Conservation (phyloP, 2,329 filamentous ascomycete species). For the Fusarium equiseti region DNA sequence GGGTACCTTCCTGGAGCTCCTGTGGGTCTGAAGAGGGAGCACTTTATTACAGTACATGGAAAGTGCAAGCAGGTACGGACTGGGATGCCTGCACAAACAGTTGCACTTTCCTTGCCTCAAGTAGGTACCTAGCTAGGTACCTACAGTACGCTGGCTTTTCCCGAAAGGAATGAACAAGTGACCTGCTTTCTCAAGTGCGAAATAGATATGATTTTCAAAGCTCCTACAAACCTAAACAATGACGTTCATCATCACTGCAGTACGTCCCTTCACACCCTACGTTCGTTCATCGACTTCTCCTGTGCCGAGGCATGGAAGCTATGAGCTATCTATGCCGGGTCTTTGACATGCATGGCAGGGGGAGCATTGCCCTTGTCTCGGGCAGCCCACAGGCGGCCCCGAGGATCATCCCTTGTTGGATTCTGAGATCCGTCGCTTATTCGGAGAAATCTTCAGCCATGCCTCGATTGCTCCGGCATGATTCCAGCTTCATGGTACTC, state of each 20-base stretch:
- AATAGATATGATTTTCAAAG: not conserved
- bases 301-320: not conserved
- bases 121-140: not conserved
- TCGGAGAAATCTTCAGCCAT: slow-evolving; percentile 44
- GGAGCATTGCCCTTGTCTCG: slow-evolving; percentile 23
- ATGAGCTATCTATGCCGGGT: slow-evolving; percentile 7
- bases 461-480: slow-evolving; percentile 29
- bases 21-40: slow-evolving; percentile 3
- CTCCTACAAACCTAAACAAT: not conserved
- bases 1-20: not conserved
- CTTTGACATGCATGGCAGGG: slow-evolving; percentile 12
- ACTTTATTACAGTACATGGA: not conserved
- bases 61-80: not conserved
- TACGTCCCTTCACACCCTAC: not conserved
- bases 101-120: not conserved
- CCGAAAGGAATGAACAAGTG: not conserved
- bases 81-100: not conserved
- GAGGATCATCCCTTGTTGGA: slow-evolving; percentile 26
- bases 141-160: not conserved
- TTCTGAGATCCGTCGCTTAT: slow-evolving; percentile 32
- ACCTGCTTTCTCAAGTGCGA: not conserved
- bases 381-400: slow-evolving; percentile 24
- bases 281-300: not conserved
- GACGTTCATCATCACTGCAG: not conserved
- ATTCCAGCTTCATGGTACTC: slow-evolving; percentile 17